A percentile compares a stretch with the other conserved stretches of the same genome.
Conservation (phyloP, 192 early-diverging fungal genomes). For the Polychytrium aggregatum region DNA sequence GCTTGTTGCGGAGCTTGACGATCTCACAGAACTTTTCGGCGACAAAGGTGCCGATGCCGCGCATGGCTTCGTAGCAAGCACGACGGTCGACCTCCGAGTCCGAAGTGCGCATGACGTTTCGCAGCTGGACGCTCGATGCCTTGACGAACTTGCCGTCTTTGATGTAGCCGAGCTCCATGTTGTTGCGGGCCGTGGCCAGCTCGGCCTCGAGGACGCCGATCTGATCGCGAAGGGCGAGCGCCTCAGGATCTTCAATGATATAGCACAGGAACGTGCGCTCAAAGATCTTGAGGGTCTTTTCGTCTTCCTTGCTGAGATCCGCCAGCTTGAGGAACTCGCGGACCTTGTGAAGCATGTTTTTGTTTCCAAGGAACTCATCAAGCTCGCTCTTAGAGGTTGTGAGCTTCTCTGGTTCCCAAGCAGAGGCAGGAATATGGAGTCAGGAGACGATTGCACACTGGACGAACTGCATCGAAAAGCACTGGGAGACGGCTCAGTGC, state of each 20-base stretch:
- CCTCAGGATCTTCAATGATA: conserved; percentile 16
- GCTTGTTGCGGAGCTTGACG: conserved; percentile 19
- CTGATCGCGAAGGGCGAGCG: conserved; percentile 7
- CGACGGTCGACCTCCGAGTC: conserved; percentile 12
- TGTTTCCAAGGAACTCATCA: conserved; percentile 22
- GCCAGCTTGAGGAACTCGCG: conserved; percentile 7
- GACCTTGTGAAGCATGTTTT: conserved; percentile 11
- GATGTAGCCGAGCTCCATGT: conserved; percentile 15
- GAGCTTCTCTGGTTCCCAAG: too few species aligned
- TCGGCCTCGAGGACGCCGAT: conserved; percentile 22
- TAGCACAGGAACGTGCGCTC: conserved; percentile 21
- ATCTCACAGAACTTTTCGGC: conserved; percentile 19
- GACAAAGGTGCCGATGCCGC: conserved; percentile 19
- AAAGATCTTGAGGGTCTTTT: conserved; percentile 12
- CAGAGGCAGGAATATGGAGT: too few species aligned
- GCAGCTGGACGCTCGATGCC: conserved; percentile 17
- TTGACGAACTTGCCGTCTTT: conserved; percentile 8
- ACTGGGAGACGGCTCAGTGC: too few species aligned
- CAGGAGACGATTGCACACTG: too few species aligned
- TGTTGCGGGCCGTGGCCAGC: conserved; percentile 8
- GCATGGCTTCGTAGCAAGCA: conserved; percentile 14
- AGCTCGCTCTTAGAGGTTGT: too few species aligned
- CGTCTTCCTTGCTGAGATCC: conserved; percentile 9
- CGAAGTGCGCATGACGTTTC: conserved; percentile 17
- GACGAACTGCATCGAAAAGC: too few species aligned